These are phyloP conservation scores for Myxozyma neotropica DNA, from an alignment of 805 yeast species.

Conservation along the genomic window DNA sequence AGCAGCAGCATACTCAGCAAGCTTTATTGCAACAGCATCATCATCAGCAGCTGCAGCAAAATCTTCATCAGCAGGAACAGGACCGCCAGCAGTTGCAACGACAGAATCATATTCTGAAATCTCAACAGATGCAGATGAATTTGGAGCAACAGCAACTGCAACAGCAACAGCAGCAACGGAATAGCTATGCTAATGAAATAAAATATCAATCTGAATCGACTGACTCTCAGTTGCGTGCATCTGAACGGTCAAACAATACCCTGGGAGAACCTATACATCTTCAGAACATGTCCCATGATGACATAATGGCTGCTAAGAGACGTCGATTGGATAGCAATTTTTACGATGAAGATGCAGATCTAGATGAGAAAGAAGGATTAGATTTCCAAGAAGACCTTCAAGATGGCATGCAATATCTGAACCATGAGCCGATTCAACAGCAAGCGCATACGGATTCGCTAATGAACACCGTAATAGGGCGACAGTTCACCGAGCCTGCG, in stretches of 20 bases:
- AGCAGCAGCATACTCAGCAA: slow-evolving; percentile 1
- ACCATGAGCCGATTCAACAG: background rate
- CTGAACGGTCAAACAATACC: background rate
- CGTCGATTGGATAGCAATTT: background rate
- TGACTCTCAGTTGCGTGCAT: background rate
- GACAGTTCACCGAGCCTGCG: background rate
- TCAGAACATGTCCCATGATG: slow-evolving; percentile 1
- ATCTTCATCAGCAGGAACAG: slow-evolving; percentile 1
- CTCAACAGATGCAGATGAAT: background rate
- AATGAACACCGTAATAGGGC: background rate
- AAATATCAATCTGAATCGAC: background rate
- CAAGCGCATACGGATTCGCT: background rate
- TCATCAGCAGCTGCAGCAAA: background rate
- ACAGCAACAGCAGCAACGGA: background rate
- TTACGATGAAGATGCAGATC: background rate
- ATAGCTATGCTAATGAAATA: background rate
- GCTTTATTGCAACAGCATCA: slow-evolving; percentile 1
- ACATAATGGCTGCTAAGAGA: slow-evolving; percentile 1
- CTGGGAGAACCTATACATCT: background rate
- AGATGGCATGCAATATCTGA: background rate
- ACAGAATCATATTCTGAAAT: background rate
- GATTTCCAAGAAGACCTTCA: background rate
- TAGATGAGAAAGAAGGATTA: background rate
- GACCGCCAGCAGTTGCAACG: background rate
- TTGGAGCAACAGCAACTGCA: background rate